Conservation (phyloP, 371 early-diverging fungal species). For the Mucor mucedo region DNA sequence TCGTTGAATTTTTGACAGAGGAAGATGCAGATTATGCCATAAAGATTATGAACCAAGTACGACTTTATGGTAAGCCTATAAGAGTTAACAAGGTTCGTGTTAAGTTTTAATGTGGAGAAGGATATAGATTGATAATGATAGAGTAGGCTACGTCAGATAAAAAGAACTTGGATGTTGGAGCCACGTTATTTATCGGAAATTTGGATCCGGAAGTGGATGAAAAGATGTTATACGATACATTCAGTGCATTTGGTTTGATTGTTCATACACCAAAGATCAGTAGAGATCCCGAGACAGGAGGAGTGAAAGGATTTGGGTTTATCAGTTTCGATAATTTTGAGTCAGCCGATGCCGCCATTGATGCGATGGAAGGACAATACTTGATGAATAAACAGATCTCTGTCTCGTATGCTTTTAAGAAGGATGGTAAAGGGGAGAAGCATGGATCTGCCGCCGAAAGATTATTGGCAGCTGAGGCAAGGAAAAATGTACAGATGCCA, state of each 20-base stretch:
- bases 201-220: constrained; percentile 95
- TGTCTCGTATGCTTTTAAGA: constrained; percentile 95
- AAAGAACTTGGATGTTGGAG: constrained; percentile 93
- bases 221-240: constrained; percentile 94
- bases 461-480: constrained; percentile 90
- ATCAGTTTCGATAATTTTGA: constrained; percentile 94
- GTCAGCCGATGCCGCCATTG: constrained; percentile 94
- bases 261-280: constrained; percentile 89
- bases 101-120: not conserved
- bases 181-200: constrained; percentile 96
- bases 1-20: constrained; percentile 92
- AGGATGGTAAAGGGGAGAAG: constrained; percentile 97
- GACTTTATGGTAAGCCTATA: constrained; percentile 94
- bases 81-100: constrained; percentile 88
- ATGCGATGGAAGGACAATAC: constrained; percentile 97
- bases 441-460: constrained; percentile 98
- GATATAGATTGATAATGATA: not conserved
- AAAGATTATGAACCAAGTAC: constrained; percentile 95
- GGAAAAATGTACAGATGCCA: constrained; percentile 73
- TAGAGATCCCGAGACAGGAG: constrained; percentile 88
- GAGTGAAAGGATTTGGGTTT: constrained; percentile 94
- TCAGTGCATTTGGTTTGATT: constrained; percentile 93
- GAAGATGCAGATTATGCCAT: constrained; percentile 98
- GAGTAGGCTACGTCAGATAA: constrained; percentile 84
- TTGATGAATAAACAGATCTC: constrained; percentile 91